Conservation (phyloP, 1,139 yeast genomes). For the Nakaseomyces nivariensis region DNA sequence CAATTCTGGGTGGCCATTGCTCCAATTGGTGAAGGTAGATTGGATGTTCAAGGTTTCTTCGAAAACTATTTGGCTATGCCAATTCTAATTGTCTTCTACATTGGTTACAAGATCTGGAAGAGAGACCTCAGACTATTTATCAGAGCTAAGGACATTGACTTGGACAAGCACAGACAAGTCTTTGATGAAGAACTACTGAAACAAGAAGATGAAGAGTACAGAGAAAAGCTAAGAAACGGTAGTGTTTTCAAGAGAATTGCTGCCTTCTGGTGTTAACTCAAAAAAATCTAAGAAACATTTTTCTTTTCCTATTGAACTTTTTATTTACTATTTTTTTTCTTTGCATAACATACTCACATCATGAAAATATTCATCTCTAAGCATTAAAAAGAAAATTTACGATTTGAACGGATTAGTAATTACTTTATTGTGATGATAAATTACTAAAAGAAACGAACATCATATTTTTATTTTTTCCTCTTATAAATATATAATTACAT, state of each 20-base stretch:
- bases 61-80: conserved; percentile 51
- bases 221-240: conserved; percentile 18
- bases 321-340: neutral
- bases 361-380: neutral
- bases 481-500: neutral
- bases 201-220: conserved; percentile 47
- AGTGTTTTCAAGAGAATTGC: conserved; percentile 11
- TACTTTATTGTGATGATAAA: neutral
- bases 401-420: neutral
- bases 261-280: conserved; percentile 18
- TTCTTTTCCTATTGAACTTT: neutral
- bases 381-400: neutral
- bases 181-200: conserved; percentile 55
- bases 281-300: no score
- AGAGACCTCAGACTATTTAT: conserved; percentile 42
- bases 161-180: conserved; percentile 62
- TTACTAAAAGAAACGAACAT: neutral
- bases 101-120: conserved; percentile 44
- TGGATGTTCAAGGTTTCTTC: conserved; percentile 44
- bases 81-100: conserved; percentile 42
- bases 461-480: neutral
- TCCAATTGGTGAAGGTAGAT: conserved; percentile 41
- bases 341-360: neutral
- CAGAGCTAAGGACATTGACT: conserved; percentile 44
- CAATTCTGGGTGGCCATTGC: conserved; percentile 59